Evolutionary conservation across 306 rosid genomes (phyloP).

Genomic region (Medicago arabica): DNA sequence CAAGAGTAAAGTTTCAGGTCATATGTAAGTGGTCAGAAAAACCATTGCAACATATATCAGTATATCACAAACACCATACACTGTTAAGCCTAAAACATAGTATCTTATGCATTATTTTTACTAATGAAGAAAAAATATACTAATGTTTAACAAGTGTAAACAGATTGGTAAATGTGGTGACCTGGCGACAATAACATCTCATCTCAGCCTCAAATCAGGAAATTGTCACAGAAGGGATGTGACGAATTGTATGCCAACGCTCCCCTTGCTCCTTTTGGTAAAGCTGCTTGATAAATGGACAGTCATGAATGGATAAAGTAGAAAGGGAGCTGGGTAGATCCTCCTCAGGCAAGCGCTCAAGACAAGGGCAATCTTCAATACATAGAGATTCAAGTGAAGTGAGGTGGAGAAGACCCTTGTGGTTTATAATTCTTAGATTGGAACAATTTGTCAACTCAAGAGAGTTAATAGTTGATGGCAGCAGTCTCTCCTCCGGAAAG

Average conservation of each 20-base stretch:
- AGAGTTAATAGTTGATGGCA: too few species aligned
- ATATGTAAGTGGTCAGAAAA: background rate
- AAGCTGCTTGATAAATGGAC: background rate
- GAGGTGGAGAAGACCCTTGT: too few species aligned
- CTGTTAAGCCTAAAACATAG: background rate
- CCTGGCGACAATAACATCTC: background rate
- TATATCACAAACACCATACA: background rate
- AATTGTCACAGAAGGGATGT: conserved; percentile 9
- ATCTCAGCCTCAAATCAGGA: background rate
- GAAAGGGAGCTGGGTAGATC: conserved; percentile 29
- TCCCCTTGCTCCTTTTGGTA: conserved; percentile 22
- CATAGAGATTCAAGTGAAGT: too few species aligned
- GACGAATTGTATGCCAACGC: conserved; percentile 32
- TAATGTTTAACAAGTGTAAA: too few species aligned
- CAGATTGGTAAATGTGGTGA: too few species aligned
- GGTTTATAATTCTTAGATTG: too few species aligned
- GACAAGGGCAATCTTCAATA: background rate
- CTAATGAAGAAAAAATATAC: too few species aligned
- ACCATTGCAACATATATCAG: too few species aligned
- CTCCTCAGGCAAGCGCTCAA: conserved; percentile 32
- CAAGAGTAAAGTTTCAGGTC: background rate
- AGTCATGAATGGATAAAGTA: rapidly evolving
- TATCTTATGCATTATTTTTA: background rate
- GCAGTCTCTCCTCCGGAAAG: too few species aligned
- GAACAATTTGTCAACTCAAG: too few species aligned